These are phyloP conservation scores for Stenocarpella maydis DNA, from an alignment of 2,329 filamentous ascomycete species.

Conservation along the genomic window DNA sequence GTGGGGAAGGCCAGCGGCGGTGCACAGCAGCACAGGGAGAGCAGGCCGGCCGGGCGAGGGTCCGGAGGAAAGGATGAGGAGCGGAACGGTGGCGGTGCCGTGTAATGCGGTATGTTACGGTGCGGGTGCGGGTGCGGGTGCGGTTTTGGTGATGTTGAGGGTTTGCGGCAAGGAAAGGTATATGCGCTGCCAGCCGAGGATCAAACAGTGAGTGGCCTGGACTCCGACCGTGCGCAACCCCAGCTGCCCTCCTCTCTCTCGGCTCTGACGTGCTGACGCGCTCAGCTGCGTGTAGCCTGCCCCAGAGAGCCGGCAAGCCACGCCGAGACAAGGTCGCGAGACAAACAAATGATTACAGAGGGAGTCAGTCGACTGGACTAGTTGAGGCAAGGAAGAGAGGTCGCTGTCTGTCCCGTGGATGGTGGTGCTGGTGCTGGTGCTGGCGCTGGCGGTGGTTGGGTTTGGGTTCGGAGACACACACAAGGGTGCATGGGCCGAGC, in stretches of 20 bases:
- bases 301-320: not conserved
- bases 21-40: not conserved
- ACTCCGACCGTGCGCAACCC: slow-evolving; percentile 18
- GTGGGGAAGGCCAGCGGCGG: not conserved
- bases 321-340: not conserved
- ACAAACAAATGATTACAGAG: not conserved
- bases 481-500: slow-evolving; percentile 14
- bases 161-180: slow-evolving; percentile 14
- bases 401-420: not conserved
- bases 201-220: slow-evolving; percentile 25
- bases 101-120: slow-evolving; percentile 1
- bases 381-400: not conserved
- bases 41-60: not conserved
- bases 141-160: slow-evolving; percentile 19
- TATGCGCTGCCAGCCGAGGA: slow-evolving; percentile 22
- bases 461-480: slow-evolving; percentile 10
- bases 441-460: slow-evolving; percentile 8
- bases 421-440: no score
- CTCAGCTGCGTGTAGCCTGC: not conserved
- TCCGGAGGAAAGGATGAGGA: not conserved
- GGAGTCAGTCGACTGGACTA: no score
- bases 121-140: no score
- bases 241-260: not conserved
- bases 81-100: slow-evolving; percentile 23
- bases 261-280: not conserved